Percentiles rank a stretch among this genome's conserved stretches.
Conservation (phyloP, 495 filamentous ascomycete species). For the Aspergillus hancockii region DNA sequence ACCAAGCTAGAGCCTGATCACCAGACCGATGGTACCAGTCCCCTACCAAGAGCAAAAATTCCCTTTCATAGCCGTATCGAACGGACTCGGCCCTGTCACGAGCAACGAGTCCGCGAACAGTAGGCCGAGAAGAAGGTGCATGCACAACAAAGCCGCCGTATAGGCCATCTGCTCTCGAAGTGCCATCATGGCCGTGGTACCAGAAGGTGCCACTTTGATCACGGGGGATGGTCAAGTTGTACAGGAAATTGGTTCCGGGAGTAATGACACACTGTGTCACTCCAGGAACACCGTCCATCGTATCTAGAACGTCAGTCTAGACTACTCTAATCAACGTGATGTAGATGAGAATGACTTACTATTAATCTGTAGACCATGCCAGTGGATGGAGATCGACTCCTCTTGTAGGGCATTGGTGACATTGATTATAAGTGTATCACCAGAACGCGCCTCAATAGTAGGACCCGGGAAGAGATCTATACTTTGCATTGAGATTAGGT, state of each 20-base stretch:
- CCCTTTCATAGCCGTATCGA: constrained; percentile 37
- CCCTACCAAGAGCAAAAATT: constrained; percentile 48
- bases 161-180: constrained; percentile 73
- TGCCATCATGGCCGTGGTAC: constrained; percentile 74
- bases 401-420: constrained; percentile 69
- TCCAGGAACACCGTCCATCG: constrained; percentile 72
- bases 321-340: neutral
- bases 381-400: constrained; percentile 71
- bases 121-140: constrained; percentile 46
- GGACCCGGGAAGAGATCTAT: constrained; percentile 41
- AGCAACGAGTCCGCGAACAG: constrained; percentile 29
- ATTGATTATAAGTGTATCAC: constrained; percentile 70
- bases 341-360: constrained; percentile 35
- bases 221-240: constrained; percentile 73
- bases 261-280: constrained; percentile 67
- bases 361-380: constrained; percentile 74
- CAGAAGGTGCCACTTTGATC: constrained; percentile 78
- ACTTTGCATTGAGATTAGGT: neutral
- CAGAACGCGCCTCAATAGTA: constrained; percentile 44
- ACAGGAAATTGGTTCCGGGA: constrained; percentile 66
- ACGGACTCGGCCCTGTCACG: neutral
- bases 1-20: constrained; percentile 46
- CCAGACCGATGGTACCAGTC: constrained; percentile 55
- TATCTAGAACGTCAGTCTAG: constrained; percentile 28
- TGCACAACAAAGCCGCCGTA: constrained; percentile 72